Percentiles rank a stretch among this genome's conserved stretches.
phyloP scores from a whole-genome alignment of 2,329 filamentous ascomycete species.

The Bipolaris gigantea region DNA sequence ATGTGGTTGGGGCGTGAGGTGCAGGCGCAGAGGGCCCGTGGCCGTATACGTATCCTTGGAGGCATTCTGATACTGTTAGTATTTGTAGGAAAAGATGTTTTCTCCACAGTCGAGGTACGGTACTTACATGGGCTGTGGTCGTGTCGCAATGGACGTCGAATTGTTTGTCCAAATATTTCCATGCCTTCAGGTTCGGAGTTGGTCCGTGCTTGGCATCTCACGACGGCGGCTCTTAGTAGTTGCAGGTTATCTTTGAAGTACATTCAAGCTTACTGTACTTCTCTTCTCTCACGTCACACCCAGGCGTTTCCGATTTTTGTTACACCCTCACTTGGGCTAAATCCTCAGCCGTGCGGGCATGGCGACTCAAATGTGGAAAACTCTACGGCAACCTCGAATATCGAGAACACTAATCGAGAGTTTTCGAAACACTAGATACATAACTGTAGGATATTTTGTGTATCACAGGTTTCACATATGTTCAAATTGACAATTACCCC shows the following conservation, averaged over 20 bases:
- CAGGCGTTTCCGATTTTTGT: not conserved
- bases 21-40: constrained; percentile 35
- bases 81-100: not conserved
- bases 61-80: constrained; percentile 36
- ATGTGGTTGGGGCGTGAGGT: constrained; percentile 27
- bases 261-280: not conserved
- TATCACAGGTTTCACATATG: not conserved
- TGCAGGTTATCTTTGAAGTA: constrained; percentile 8
- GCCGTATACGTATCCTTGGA: constrained; percentile 43
- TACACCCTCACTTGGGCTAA: not conserved
- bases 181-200: constrained; percentile 19
- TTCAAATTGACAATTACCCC: not conserved
- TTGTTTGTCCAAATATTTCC: constrained; percentile 34
- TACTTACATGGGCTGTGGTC: constrained; percentile 34
- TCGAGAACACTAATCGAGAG: constrained; percentile 9
- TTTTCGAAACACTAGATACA: constrained; percentile 26
- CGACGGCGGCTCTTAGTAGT: constrained; percentile 13
- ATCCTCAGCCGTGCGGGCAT: constrained; percentile 23
- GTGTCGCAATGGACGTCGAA: constrained; percentile 28
- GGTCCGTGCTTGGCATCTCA: constrained; percentile 29
- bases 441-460: constrained; percentile 41
- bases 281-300: not conserved
- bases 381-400: constrained; percentile 17
- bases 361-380: constrained; percentile 30
- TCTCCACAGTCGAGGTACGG: not conserved